These are phyloP conservation scores for Exophiala sideris DNA, from an alignment of 2,329 filamentous ascomycete genomes.

Conservation along the genomic window DNA sequence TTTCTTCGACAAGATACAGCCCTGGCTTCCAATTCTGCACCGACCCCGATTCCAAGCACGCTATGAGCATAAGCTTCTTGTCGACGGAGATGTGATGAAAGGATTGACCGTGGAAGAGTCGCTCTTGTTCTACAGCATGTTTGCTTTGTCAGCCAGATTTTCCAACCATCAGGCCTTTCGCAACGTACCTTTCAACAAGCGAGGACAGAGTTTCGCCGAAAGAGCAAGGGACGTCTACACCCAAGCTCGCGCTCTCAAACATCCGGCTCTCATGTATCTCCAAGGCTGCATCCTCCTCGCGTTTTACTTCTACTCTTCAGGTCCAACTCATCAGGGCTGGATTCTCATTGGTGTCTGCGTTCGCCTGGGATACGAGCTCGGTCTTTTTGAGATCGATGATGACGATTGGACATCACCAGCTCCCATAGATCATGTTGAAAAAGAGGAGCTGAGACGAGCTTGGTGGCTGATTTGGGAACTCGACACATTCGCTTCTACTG, in stretches of 20 bases:
- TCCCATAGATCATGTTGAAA: slow-evolving; percentile 9
- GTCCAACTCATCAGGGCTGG: slow-evolving; percentile 51
- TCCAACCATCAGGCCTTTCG: slow-evolving; percentile 17
- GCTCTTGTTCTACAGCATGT: slow-evolving; percentile 21
- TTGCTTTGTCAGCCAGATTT: slow-evolving; percentile 20
- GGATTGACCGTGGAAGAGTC: slow-evolving; percentile 12
- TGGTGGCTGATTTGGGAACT: slow-evolving; percentile 24
- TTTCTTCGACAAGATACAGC: slow-evolving; percentile 87
- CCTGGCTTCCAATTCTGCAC: slow-evolving; percentile 82
- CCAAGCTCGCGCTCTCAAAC: slow-evolving; percentile 7
- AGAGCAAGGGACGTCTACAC: slow-evolving; percentile 12
- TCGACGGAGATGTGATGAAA: slow-evolving; percentile 17
- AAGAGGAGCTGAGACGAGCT: slow-evolving; percentile 18
- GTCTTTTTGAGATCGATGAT: slow-evolving; percentile 83
- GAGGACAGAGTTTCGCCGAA: slow-evolving; percentile 18
- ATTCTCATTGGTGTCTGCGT: slow-evolving; percentile 94
- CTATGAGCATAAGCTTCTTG: slow-evolving; percentile 9
- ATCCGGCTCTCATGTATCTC: slow-evolving; percentile 14
- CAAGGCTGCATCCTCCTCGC: slow-evolving; percentile 22
- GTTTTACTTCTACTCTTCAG: slow-evolving; percentile 21
- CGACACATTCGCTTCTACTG: slow-evolving; percentile 20
- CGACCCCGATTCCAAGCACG: slow-evolving; percentile 64
- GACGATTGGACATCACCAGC: slow-evolving; percentile 9
- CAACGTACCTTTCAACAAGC: slow-evolving; percentile 4
- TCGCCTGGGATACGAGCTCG: slow-evolving; percentile 81